phyloP scores from a whole-genome alignment of 2,329 filamentous ascomycete species.

The Nemania sp. region DNA sequence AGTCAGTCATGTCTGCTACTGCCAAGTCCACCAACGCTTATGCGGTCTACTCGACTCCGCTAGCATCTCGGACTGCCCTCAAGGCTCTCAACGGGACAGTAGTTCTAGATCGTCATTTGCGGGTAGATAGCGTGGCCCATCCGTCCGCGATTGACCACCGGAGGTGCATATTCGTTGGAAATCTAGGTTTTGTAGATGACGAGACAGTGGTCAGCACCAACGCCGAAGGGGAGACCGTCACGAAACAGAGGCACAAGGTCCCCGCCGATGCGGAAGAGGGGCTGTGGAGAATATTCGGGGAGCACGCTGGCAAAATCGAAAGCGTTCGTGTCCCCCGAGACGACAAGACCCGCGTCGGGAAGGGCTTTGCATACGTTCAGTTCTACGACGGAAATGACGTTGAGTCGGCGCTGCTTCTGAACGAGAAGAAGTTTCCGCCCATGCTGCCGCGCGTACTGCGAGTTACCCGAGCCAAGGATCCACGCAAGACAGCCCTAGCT shows the following conservation, averaged over 20 bases:
- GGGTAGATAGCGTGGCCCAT: conserved; percentile 89
- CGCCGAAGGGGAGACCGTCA: conserved; percentile 67
- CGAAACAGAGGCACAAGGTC: conserved; percentile 73
- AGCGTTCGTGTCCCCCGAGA: conserved; percentile 93
- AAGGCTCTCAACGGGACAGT: conserved; percentile 80
- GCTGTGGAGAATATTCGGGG: conserved; percentile 79
- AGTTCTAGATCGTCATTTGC: conserved; percentile 83
- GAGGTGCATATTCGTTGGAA: conserved; percentile 94
- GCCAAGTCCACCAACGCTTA: conserved; percentile 95
- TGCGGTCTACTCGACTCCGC: conserved; percentile 77
- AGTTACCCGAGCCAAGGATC: conserved; percentile 83
- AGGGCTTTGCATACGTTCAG: conserved; percentile 97
- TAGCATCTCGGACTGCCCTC: conserved; percentile 76
- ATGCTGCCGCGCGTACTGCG: conserved; percentile 88
- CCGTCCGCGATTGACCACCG: conserved; percentile 81
- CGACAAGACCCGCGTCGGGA: conserved; percentile 86
- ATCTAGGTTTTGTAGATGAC: conserved; percentile 93
- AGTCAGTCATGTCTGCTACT: conserved; percentile 86
- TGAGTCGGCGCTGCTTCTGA: conserved; percentile 83
- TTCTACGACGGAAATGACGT: conserved; percentile 89
- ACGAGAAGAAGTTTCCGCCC: conserved; percentile 91
- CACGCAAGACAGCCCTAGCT: conserved; percentile 61
- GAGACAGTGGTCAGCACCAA: conserved; percentile 72
- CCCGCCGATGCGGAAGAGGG: conserved; percentile 92
- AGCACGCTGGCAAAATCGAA: conserved; percentile 79